Evolutionary conservation across 1,139 yeast species (phyloP).

Genomic region (Hyphopichia buzzinii): DNA sequence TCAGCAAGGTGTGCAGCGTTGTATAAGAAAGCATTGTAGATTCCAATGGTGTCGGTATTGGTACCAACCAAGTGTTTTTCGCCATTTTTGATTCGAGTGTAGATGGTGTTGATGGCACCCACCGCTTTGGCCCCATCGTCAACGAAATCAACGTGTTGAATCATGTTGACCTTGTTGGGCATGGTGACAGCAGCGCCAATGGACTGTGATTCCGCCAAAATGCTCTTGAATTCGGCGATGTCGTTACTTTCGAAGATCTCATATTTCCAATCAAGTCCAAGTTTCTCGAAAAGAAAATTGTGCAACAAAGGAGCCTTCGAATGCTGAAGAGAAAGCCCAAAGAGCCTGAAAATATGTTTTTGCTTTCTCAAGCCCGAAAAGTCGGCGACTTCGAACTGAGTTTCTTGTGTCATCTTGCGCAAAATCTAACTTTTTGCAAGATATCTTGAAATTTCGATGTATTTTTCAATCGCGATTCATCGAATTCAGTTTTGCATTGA

Average conservation of each 20-base stretch:
- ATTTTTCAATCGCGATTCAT: too few relatives aligned
- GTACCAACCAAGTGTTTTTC: slow-evolving; percentile 20
- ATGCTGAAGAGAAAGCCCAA: slow-evolving; percentile 16
- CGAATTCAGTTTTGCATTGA: too few relatives aligned
- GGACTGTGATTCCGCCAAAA: slow-evolving; percentile 11
- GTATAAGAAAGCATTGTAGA: slow-evolving; percentile 21
- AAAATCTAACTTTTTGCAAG: too few relatives aligned
- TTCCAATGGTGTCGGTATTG: slow-evolving; percentile 30
- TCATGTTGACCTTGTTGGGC: slow-evolving; percentile 26
- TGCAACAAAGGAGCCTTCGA: slow-evolving; percentile 21
- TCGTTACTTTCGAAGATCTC: slow-evolving; percentile 17
- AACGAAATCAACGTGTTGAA: slow-evolving; percentile 20
- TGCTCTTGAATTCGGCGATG: slow-evolving; percentile 13
- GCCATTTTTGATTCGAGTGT: slow-evolving; percentile 15
- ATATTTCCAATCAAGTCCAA: slow-evolving; percentile 17
- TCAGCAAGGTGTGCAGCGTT: slow-evolving; percentile 11
- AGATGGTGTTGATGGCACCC: slow-evolving; percentile 30
- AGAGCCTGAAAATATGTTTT: slow-evolving; percentile 7
- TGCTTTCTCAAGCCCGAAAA: neutral
- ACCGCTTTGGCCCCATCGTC: slow-evolving; percentile 24
- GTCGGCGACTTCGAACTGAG: neutral
- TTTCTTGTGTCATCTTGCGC: neutral
- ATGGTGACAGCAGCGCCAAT: slow-evolving; percentile 28
- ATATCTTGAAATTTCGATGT: too few relatives aligned
- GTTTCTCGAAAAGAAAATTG: slow-evolving; percentile 15